Percentiles rank a stretch among this genome's conserved stretches.
Evolutionary conservation across 495 filamentous ascomycete species (phyloP).

Genomic region (Chaetomium tenue): DNA sequence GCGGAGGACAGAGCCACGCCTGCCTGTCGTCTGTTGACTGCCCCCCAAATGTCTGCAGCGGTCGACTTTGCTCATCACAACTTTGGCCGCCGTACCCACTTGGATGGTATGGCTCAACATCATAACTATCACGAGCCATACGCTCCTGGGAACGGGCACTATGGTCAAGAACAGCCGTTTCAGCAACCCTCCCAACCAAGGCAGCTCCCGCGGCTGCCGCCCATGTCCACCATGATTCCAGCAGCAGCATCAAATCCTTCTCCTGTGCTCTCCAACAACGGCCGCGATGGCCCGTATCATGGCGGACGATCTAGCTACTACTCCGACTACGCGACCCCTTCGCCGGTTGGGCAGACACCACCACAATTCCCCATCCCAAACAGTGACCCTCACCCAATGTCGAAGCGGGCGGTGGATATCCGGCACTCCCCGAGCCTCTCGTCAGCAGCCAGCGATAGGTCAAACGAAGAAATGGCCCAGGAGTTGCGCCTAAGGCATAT

Average conservation of each 20-base stretch:
- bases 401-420: slow-evolving; percentile 37
- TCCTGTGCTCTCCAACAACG: slow-evolving; percentile 28
- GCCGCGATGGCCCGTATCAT: slow-evolving; percentile 33
- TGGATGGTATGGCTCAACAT: slow-evolving; percentile 49
- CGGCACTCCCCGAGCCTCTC: slow-evolving; percentile 39
- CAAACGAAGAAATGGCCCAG: slow-evolving; percentile 38
- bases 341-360: slow-evolving; percentile 39
- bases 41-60: slow-evolving; percentile 41
- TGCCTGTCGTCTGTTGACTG: slow-evolving; percentile 15
- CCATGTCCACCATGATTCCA: slow-evolving; percentile 36
- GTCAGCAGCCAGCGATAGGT: slow-evolving; percentile 39
- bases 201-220: slow-evolving; percentile 32
- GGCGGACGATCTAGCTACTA: slow-evolving; percentile 28
- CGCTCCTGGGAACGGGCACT: slow-evolving; percentile 37
- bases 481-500: slow-evolving; percentile 33
- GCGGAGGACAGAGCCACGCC: slow-evolving; percentile 23
- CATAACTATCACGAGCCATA: slow-evolving; percentile 44
- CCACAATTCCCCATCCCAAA: slow-evolving; percentile 37
- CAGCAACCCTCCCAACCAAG: slow-evolving; percentile 25
- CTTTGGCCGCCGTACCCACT: slow-evolving; percentile 45
- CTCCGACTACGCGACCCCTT: slow-evolving; percentile 40
- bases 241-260: slow-evolving; percentile 25
- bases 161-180: slow-evolving; percentile 39
- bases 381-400: slow-evolving; percentile 35
- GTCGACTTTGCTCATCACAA: slow-evolving; percentile 42